Base-by-base conservation (phyloP, 2,329 filamentous ascomycete genomes). In the Talaromyces sp. region DNA sequence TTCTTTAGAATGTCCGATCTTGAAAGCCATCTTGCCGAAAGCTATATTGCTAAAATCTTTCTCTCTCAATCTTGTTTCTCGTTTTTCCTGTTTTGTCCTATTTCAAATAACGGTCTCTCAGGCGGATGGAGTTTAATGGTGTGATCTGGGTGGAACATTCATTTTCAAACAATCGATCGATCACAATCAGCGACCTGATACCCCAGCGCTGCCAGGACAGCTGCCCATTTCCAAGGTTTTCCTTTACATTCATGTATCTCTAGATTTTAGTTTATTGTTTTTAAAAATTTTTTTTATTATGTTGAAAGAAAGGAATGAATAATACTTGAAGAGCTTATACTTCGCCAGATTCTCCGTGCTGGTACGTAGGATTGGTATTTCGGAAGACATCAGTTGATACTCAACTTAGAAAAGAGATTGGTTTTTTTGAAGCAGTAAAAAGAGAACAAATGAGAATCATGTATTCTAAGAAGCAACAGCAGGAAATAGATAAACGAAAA, bases 371-470 rank as follows among this genome's bases (percentile, higher is more conserved):
- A 38, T 38, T 38, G 35, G 26, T 26, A 26, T 26, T 5, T 5
- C 26, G 26, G 26, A 26, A 26, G 26, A 26, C 26, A 26, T 26
- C 3, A 26, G 5, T 26, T 26, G n/a, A n/a, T 38, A 38, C 8
- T 38, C 35, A 41, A 54, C 43, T 62, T 60, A 57, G 60, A 58
- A 29, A 52, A 26, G 21, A 66, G 61, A 65, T 69, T 65, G 41
- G 43, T 19, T 43, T 55, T 58, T 54, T 53, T 64, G 65, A 69
- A 69, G 65, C 65, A 63, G 64, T 64, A 58, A 63, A 68, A 65
- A 31, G 62, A 69, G 67, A 67, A 63, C 70, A 70, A 70, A 67
- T 66, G 46, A 38, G 56, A 46, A 21, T 24, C 51, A 54, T 56
- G 12, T 52, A 29, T 32, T 32, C n/a, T 17, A 32, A 27, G 54